Base-by-base conservation (phyloP, 805 yeast species). In the Ogataea wickerhamii region DNA sequence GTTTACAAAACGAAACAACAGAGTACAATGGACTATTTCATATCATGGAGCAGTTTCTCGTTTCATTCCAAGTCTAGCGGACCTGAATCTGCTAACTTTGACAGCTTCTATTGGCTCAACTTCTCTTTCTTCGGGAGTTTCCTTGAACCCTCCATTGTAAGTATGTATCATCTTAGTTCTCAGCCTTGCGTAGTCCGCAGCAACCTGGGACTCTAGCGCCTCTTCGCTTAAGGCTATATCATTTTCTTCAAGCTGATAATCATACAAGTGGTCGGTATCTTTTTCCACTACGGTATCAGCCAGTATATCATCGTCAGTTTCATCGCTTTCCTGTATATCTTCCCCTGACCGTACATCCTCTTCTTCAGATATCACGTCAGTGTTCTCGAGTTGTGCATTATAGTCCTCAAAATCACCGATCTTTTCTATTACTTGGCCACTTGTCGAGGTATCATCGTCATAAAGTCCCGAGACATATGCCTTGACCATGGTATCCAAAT, bases 71-170 rank as follows among this genome's bases (percentile, higher is more conserved):
- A 60, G 40, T 22, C 61, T 51, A 5, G 85, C 82, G 8, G 85
- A 76, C 51, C 69, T 82, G 58, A 87, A 87, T 36, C 87, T 65
- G 53, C 94, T 84, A 1, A 75, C 63, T 42, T 68, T 78, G 6
- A 74, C 55, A 0, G 79, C 78, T 48, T 83, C 87, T 5, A 83
- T 63, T 0, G 87, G 87, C 51, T 83, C 94, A 14, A 76, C 49
- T 40, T 78, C 89, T 42, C 60, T 50, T 28, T 74, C 85, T 34
- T 66, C 61, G 2, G 70, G 73, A 1, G 72, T 60, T 42, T 67
- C 64, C 35, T 55, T 62, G 41, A 53, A 75, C 3, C 80, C 80
- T 1, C 75, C 75, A 24, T 71, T 65, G 28, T 61, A 61, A 30
- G 55, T 52, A 17, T 62, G 58, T 23, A 74, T 58, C 46, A 85